These are phyloP conservation scores for Podaxis carcinomalis DNA, from an alignment of 768 basidiomycete species.

Conservation along the genomic window DNA sequence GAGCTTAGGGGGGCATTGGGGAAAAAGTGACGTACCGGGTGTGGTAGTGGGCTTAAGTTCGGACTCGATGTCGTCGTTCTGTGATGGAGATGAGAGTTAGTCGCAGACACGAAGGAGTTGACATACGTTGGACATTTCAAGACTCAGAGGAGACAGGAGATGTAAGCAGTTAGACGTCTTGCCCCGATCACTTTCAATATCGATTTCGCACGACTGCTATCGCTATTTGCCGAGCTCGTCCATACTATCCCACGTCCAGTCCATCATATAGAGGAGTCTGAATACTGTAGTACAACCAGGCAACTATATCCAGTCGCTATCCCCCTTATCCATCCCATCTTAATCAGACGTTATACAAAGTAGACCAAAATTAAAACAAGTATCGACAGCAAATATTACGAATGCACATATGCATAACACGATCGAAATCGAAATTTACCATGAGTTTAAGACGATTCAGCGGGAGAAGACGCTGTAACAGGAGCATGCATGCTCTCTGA, in stretches of 20 bases:
- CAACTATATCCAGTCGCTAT: background rate
- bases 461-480: background rate
- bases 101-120: background rate
- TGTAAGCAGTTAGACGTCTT: constrained; percentile 12
- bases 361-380: constrained; percentile 1
- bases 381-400: constrained; percentile 9
- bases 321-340: constrained; percentile 3
- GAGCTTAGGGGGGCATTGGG: background rate
- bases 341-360: constrained; percentile 3
- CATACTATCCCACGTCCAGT: background rate
- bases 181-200: constrained; percentile 28
- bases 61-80: constrained; percentile 49
- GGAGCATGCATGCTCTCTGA: constrained; percentile 10
- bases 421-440: background rate
- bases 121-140: constrained; percentile 53
- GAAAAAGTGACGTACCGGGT: constrained; percentile 39
- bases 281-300: constrained; percentile 8
- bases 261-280: constrained; percentile 1
- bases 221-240: constrained; percentile 37
- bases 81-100: constrained; percentile 12
- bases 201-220: constrained; percentile 69
- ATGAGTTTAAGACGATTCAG: constrained; percentile 3
- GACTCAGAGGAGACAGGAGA: constrained; percentile 10
- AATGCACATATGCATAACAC: constrained; percentile 12
- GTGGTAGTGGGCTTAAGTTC: constrained; percentile 67